phyloP scores from a whole-genome alignment of 164 flowering plant species.

The Annona squamosa region DNA sequence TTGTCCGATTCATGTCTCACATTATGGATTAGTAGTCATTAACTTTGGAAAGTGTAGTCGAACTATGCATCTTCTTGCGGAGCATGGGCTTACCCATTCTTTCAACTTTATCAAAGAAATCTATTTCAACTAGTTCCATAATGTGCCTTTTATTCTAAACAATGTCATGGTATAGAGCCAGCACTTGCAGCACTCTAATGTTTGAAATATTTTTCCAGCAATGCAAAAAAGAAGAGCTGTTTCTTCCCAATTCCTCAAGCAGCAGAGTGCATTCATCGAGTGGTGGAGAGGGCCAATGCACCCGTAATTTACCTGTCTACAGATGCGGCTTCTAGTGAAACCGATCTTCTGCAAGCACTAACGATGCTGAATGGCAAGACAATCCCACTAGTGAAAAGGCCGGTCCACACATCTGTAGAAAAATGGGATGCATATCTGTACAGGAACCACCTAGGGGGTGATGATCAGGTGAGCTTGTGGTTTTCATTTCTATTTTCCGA shows the following conservation, averaged over 20 bases:
- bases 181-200: background rate
- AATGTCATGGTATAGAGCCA: background rate
- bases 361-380: slow-evolving; percentile 54
- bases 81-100: too few relatives aligned
- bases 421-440: slow-evolving; percentile 94
- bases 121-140: too few relatives aligned
- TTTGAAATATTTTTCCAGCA: slow-evolving; percentile 41
- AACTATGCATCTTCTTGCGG: too few relatives aligned
- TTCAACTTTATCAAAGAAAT: too few relatives aligned
- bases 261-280: slow-evolving; percentile 72
- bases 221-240: slow-evolving; percentile 81
- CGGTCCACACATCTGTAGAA: slow-evolving; percentile 72
- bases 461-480: slow-evolving; percentile 56
- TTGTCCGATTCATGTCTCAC: too few relatives aligned
- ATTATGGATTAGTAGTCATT: too few relatives aligned
- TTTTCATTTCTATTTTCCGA: background rate
- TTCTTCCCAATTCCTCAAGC: slow-evolving; percentile 96
- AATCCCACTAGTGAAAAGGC: slow-evolving; percentile 78
- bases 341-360: slow-evolving; percentile 71
- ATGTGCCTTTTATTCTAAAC: background rate
- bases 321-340: slow-evolving; percentile 98
- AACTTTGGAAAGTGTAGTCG: too few relatives aligned
- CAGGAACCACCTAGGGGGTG: slow-evolving; percentile 60
- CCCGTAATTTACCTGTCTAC: slow-evolving; percentile 94
- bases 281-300: slow-evolving; percentile 66